These are phyloP conservation scores for Phytopythium helicoides DNA, from an alignment of 352 stramenopile species.

Conservation along the genomic window DNA sequence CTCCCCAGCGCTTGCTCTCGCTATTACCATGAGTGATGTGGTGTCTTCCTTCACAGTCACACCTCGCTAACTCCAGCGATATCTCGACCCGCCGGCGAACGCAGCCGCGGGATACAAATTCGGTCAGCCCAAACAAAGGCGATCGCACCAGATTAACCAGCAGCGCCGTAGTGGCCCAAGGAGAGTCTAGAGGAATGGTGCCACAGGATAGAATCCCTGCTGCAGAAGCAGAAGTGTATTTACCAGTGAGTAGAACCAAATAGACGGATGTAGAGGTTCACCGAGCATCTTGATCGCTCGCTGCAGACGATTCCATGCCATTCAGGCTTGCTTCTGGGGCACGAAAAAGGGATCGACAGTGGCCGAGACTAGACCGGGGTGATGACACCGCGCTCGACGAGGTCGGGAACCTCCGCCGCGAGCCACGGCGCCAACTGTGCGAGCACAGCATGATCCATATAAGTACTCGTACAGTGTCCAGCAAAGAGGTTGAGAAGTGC, in stretches of 20 bases:
- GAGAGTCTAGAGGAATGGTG: no score
- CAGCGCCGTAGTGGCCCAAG: no score
- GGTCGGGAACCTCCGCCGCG: slow-evolving; percentile 81
- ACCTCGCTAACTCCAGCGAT: no score
- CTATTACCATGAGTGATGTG: slow-evolving; percentile 40
- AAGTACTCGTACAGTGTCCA: neutral
- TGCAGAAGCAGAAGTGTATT: neutral
- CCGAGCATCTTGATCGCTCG: no score
- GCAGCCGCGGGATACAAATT: no score
- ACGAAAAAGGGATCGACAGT: no score
- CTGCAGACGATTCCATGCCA: no score
- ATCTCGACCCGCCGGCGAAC: no score
- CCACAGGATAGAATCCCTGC: no score
- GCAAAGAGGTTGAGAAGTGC: slow-evolving; percentile 1
- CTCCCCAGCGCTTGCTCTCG: slow-evolving; percentile 59
- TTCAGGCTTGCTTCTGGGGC: neutral
- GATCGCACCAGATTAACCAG: no score
- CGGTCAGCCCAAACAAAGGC: no score
- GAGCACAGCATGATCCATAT: neutral
- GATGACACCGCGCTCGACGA: slow-evolving; percentile 77
- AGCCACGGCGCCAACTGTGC: slow-evolving; percentile 82
- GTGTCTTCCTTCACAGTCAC: neutral
- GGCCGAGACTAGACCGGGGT: slow-evolving; percentile 66
- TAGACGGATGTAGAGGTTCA: neutral
- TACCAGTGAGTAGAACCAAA: neutral